Evolutionary conservation across 2,329 filamentous ascomycete genomes (phyloP).

Genomic region (Fusarium sp.): DNA sequence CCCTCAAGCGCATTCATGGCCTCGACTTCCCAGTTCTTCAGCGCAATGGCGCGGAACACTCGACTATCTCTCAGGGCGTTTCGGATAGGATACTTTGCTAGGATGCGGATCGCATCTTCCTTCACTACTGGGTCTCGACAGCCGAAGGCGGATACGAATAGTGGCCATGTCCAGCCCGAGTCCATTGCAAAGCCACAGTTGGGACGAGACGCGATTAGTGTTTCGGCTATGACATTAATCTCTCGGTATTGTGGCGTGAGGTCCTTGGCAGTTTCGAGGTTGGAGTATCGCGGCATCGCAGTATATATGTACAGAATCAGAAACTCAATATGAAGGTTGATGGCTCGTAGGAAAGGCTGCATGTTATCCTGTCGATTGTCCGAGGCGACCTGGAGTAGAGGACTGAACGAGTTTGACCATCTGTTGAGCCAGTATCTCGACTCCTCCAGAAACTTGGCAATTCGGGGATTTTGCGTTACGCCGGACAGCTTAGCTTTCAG

Average conservation of each 20-base stretch:
- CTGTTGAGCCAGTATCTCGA: constrained; percentile 55
- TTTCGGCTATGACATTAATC: constrained; percentile 55
- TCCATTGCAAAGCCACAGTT: constrained; percentile 61
- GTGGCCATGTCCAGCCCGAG: constrained; percentile 60
- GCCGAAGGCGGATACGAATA: constrained; percentile 57
- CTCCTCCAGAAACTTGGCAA: constrained; percentile 53
- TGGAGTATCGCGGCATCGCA: constrained; percentile 54
- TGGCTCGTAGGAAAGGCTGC: constrained; percentile 52
- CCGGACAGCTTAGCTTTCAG: constrained; percentile 50
- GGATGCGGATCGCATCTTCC: constrained; percentile 56
- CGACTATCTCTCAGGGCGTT: constrained; percentile 60
- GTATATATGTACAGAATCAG: constrained; percentile 57
- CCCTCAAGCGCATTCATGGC: constrained; percentile 50
- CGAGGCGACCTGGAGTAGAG: constrained; percentile 50
- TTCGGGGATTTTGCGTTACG: constrained; percentile 48
- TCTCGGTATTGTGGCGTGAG: constrained; percentile 60
- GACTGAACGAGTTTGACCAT: constrained; percentile 57
- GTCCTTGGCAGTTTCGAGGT: constrained; percentile 52
- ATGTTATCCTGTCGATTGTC: constrained; percentile 43
- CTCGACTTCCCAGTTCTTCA: constrained; percentile 56
- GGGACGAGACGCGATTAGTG: constrained; percentile 52
- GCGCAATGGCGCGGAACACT: constrained; percentile 55
- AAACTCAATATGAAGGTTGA: constrained; percentile 59
- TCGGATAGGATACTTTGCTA: constrained; percentile 57
- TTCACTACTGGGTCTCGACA: constrained; percentile 56